Percentiles rank a stretch among this genome's conserved stretches.
phyloP scores from a whole-genome alignment of 805 yeast genomes.

The Torulaspora franciscae region DNA sequence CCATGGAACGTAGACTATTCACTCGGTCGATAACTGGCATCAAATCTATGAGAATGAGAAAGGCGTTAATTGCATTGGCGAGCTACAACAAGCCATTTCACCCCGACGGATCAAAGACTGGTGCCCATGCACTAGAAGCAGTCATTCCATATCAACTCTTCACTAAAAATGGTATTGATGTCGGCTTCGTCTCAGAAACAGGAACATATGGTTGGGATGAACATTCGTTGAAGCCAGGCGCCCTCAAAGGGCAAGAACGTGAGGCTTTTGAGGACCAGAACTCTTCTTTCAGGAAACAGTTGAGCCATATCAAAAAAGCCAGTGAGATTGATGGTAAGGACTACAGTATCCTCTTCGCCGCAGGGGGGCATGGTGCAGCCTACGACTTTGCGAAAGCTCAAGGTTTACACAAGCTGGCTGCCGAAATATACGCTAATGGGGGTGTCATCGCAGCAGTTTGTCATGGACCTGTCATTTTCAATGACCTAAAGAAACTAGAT shows the following conservation, averaged over 20 bases:
- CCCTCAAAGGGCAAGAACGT: constrained; percentile 43
- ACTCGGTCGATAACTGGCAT: background rate
- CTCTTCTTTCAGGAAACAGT: constrained; percentile 39
- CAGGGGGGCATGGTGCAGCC: constrained; percentile 63
- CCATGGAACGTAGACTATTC: no score
- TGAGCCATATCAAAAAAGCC: constrained; percentile 44
- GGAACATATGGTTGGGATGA: constrained; percentile 55
- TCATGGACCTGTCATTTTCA: constrained; percentile 61
- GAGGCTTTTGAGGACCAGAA: constrained; percentile 37
- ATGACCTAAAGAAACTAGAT: constrained; percentile 41
- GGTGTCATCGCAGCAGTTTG: constrained; percentile 63
- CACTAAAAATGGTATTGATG: constrained; percentile 45
- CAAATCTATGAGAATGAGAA: constrained; percentile 14
- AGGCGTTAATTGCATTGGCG: constrained; percentile 43
- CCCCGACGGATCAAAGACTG: constrained; percentile 54
- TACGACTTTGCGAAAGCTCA: constrained; percentile 54
- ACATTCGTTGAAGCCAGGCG: constrained; percentile 44
- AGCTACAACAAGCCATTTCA: constrained; percentile 46
- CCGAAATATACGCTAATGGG: constrained; percentile 43
- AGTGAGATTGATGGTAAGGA: constrained; percentile 45
- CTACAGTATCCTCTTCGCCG: constrained; percentile 52
- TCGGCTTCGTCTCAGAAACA: constrained; percentile 53
- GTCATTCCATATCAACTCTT: constrained; percentile 52
- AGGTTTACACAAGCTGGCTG: constrained; percentile 43
- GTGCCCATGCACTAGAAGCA: constrained; percentile 55